Evolutionary conservation across 1,139 yeast species (phyloP).

Genomic region (Yamadazyma spencermartinsiae): DNA sequence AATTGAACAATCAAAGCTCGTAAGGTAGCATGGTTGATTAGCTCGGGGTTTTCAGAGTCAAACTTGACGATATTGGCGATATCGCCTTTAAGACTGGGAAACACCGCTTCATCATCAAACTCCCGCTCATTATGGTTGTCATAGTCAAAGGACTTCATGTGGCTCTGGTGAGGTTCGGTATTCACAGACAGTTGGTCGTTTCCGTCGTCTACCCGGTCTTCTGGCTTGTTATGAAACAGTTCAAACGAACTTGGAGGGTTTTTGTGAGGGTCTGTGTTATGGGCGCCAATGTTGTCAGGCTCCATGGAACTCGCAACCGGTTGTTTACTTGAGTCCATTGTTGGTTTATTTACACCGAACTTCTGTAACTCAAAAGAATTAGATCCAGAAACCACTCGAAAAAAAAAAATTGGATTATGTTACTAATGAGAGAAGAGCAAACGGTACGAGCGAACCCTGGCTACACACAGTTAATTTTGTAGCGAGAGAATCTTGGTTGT

Average conservation of each 20-base stretch:
- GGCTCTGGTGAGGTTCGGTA: background rate
- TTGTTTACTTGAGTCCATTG: background rate
- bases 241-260: no score
- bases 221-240: background rate
- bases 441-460: no score
- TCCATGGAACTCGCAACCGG: background rate
- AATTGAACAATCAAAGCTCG: conserved; percentile 68
- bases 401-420: no score
- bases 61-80: conserved; percentile 32
- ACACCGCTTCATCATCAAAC: conserved; percentile 39
- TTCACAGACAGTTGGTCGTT: background rate
- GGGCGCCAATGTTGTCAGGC: background rate
- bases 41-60: conserved; percentile 33
- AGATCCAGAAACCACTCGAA: background rate
- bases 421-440: background rate
- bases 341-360: no score
- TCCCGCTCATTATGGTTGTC: conserved; percentile 42
- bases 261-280: no score
- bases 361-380: background rate
- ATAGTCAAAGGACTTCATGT: conserved; percentile 22
- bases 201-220: conserved; percentile 1
- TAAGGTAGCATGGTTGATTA: conserved; percentile 42
- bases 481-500: background rate
- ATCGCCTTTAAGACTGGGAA: conserved; percentile 30
- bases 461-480: no score